These are phyloP conservation scores for Drechslerella dactyloides DNA, from an alignment of 2,329 filamentous ascomycete species.

Conservation along the genomic window DNA sequence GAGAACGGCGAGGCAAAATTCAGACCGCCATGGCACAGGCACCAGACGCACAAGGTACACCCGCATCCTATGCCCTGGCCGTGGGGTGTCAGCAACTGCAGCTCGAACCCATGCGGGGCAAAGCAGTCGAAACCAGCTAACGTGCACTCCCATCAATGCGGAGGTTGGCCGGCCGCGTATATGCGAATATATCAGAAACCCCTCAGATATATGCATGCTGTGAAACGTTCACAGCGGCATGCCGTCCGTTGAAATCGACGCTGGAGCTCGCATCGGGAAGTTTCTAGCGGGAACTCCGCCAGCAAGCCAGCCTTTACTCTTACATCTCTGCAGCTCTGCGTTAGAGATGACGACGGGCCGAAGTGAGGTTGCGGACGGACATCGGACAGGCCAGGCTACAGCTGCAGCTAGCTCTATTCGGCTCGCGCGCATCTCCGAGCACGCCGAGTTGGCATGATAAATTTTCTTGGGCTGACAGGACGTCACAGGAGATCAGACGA, in stretches of 20 bases:
- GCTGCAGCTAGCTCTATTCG: slow-evolving; percentile 24
- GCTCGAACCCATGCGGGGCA: no score
- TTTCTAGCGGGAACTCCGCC: slow-evolving; percentile 50
- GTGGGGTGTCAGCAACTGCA: not conserved
- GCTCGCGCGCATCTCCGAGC: slow-evolving; percentile 40
- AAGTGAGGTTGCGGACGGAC: slow-evolving; percentile 20
- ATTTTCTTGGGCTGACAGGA: slow-evolving; percentile 6
- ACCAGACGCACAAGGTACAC: not conserved
- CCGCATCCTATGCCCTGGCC: not conserved
- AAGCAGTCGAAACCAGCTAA: not conserved
- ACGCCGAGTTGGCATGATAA: slow-evolving; percentile 49
- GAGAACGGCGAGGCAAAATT: slow-evolving; percentile 35
- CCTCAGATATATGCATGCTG: slow-evolving; percentile 11
- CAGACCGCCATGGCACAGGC: not conserved
- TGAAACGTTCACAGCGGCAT: slow-evolving; percentile 42
- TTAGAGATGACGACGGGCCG: slow-evolving; percentile 23
- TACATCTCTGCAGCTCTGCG: no score
- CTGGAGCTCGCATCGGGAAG: slow-evolving; percentile 31
- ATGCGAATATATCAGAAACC: slow-evolving; percentile 4
- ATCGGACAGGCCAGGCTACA: no score
- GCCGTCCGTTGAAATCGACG: slow-evolving; percentile 11
- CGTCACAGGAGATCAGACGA: not conserved
- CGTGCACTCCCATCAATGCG: not conserved
- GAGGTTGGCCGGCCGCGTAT: not conserved
- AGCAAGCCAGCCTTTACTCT: no score